A percentile compares a stretch with the other conserved stretches of the same genome.
phyloP scores from a whole-genome alignment of 768 basidiomycete genomes.

The Mycena olivaceomarginata region DNA sequence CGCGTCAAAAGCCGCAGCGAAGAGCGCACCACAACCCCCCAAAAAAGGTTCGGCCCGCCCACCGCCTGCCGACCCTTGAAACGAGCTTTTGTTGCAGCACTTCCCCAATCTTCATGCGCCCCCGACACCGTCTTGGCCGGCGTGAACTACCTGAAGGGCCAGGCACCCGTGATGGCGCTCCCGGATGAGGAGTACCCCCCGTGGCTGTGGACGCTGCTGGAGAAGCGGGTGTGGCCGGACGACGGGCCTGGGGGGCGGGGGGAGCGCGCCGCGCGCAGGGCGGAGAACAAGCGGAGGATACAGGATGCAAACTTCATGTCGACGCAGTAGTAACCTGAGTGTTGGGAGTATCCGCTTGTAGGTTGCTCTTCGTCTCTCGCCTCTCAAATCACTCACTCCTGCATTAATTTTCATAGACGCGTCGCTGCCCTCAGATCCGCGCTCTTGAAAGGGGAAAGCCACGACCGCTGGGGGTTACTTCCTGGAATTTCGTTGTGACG shows the following conservation, averaged over 20 bases:
- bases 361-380: not conserved
- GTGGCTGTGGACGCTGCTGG: constrained; percentile 91
- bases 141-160: constrained; percentile 88
- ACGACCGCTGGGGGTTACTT: too few relatives aligned
- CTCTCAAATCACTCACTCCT: not conserved
- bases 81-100: constrained; percentile 28
- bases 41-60: constrained; percentile 22
- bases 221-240: constrained; percentile 76
- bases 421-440: not conserved
- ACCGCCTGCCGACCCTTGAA: not conserved
- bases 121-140: constrained; percentile 88
- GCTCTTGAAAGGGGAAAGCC: not conserved
- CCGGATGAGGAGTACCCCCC: constrained; percentile 91
- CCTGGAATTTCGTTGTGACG: not conserved
- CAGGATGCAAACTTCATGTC: constrained; percentile 92
- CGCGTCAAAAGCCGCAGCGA: constrained; percentile 27
- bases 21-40: not conserved
- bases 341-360: constrained; percentile 10
- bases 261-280: constrained; percentile 74
- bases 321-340: constrained; percentile 80
- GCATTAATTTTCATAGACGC: not conserved
- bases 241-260: constrained; percentile 86
- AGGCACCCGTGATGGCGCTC: constrained; percentile 83
- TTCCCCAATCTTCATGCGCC: constrained; percentile 76
- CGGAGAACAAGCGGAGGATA: constrained; percentile 80